Percentiles rank a stretch among this genome's conserved stretches.
These are phyloP conservation scores for Colletotrichum sublineola DNA, from an alignment of 2,329 filamentous ascomycete genomes.

Conservation along the genomic window DNA sequence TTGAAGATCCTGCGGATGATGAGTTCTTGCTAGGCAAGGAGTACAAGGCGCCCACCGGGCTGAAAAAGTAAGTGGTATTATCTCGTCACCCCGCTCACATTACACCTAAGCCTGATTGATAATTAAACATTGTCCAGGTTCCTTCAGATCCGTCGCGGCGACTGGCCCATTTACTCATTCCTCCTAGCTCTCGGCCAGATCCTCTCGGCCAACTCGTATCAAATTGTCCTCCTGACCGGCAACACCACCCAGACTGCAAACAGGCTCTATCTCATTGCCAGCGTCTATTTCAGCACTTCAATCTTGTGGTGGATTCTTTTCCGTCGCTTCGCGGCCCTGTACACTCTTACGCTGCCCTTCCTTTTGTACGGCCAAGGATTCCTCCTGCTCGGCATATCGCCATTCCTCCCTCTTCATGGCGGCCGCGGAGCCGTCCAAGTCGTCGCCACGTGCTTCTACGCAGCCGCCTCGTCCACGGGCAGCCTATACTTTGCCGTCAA, in stretches of 20 bases:
- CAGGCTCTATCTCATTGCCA: neutral
- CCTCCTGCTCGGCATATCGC: neutral
- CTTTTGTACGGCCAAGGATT: neutral
- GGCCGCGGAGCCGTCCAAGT: conserved; percentile 65
- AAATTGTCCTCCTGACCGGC: conserved; percentile 75
- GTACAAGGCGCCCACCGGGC: neutral
- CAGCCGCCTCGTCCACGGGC: conserved; percentile 72
- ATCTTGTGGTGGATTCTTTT: neutral
- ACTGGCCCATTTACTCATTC: conserved; percentile 74
- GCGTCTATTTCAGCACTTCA: neutral
- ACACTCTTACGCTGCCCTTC: neutral
- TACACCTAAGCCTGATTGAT: neutral
- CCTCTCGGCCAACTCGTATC: conserved; percentile 75
- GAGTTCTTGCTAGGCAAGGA: neutral
- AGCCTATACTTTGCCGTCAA: conserved; percentile 76
- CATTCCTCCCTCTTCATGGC: neutral
- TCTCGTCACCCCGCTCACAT: neutral
- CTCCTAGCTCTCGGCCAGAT: conserved; percentile 74
- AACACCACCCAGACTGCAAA: conserved; percentile 65
- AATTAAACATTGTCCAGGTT: conserved; percentile 20
- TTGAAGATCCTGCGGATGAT: neutral
- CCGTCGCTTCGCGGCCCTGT: neutral
- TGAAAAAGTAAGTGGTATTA: neutral
- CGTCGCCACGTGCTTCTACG: conserved; percentile 72
- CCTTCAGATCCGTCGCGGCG: conserved; percentile 67